Base-by-base conservation (phyloP, 495 filamentous ascomycete species). In the Penicillium alfredii region DNA sequence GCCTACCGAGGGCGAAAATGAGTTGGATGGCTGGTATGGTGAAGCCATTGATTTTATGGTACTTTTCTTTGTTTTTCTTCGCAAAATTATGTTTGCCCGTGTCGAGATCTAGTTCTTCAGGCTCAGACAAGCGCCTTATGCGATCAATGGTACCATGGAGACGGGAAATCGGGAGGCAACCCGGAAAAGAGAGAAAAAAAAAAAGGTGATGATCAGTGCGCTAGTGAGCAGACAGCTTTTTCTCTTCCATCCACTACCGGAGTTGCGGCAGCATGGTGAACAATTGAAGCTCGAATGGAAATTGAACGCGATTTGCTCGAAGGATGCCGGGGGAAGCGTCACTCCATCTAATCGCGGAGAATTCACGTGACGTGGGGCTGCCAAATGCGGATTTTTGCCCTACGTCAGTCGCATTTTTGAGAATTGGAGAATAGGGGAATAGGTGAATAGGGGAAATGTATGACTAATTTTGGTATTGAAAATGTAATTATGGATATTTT, bases 31-130 rank as follows among this genome's bases (percentile, higher is more conserved):
- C 20, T 47, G 55, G 30, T 61, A 63, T 10, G 63, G 60, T 13
- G 64, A 71, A n/a, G 60, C 43, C 64, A 68, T 69, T 17, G 29
- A n/a, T n/a, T n/a, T n/a, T n/a, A 11, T 23, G 15, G 19, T 25
- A 27, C 4, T 3, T 14, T 12, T 24, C 20, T 24, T 2, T 4
- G n/a, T 14, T 29, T 4, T 9, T 21, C 17, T 33, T 26, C 12
- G 16, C 24, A 23, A 28, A 35, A 22, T 38, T 40, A 30, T 47
- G 38, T 39, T 21, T n/a, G 33, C 15, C 29, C 30, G 40, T 39
- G 32, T n/a, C n/a, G n/a, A n/a, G n/a, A n/a, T n/a, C n/a, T n/a
- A n/a, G n/a, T n/a, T n/a, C n/a, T n/a, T n/a, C n/a, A n/a, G n/a
- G n/a, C n/a, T n/a, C 23, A n/a, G 11, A 25, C 8, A 4, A 25